These are phyloP conservation scores for Fusarium sp. DNA, from an alignment of 2,329 filamentous ascomycete species.

Conservation along the genomic window DNA sequence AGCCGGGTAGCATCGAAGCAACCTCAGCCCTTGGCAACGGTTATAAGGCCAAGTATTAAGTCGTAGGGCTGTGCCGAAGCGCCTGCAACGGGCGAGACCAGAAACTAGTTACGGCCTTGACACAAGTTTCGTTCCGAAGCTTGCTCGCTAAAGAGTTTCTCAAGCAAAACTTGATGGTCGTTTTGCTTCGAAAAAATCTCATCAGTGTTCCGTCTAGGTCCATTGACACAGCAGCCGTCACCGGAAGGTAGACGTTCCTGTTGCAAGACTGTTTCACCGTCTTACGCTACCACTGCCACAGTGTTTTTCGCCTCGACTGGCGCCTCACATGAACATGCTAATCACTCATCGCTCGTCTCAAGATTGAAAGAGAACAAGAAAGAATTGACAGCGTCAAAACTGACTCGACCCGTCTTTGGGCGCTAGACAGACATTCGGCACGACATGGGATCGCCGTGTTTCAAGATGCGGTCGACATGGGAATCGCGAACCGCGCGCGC, in stretches of 20 bases:
- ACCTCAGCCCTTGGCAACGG: not conserved
- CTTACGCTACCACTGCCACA: conserved; percentile 26
- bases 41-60: conserved; percentile 11
- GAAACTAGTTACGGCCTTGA: conserved; percentile 4
- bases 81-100: conserved; percentile 15
- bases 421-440: conserved; percentile 15
- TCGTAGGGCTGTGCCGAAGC: conserved; percentile 25
- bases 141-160: not conserved
- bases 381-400: not conserved
- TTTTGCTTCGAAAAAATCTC: conserved; percentile 17
- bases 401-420: conserved; percentile 11
- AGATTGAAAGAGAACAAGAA: not conserved
- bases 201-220: conserved; percentile 20
- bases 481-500: not conserved
- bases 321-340: conserved; percentile 9
- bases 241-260: conserved; percentile 27
- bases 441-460: conserved; percentile 19
- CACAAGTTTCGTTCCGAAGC: conserved; percentile 24
- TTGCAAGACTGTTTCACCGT: conserved; percentile 43
- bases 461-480: conserved; percentile 1
- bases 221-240: conserved; percentile 37
- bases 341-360: not conserved
- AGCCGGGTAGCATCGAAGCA: conserved; percentile 14
- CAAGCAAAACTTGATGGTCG: not conserved
- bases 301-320: conserved; percentile 18